A percentile compares a stretch with the other conserved stretches of the same genome.
phyloP scores from a whole-genome alignment of 306 rosid genomes.

The Citrullus amarus region DNA sequence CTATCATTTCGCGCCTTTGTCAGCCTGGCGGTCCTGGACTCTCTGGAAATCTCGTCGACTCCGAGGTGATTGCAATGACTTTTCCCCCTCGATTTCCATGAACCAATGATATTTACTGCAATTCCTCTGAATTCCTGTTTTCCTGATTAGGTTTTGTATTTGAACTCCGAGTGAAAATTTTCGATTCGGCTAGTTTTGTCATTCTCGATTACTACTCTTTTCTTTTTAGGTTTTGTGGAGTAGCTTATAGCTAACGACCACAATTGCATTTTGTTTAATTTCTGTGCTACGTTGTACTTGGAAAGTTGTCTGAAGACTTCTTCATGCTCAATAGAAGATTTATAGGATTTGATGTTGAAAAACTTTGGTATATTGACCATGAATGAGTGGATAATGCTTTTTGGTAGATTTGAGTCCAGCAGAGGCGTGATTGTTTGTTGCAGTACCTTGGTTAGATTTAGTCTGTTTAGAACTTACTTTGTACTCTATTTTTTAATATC shows the following conservation, averaged over 20 bases:
- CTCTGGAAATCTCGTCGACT: conserved; percentile 57
- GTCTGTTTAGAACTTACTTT: not conserved
- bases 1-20: conserved; percentile 54
- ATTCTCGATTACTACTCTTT: not conserved
- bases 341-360: not conserved
- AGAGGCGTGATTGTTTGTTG: not conserved
- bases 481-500: not conserved
- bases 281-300: not conserved
- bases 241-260: not conserved
- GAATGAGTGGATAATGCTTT: not conserved
- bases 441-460: not conserved
- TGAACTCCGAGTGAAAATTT: not conserved
- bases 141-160: not conserved
- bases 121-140: not conserved
- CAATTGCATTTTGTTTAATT: not conserved
- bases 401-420: not conserved
- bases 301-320: not conserved
- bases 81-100: not conserved
- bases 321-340: not conserved
- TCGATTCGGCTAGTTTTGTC: not conserved
- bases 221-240: not conserved
- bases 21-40: conserved; percentile 85
- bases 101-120: not conserved
- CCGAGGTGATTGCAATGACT: conserved; percentile 28
- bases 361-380: not conserved